A percentile compares a stretch with the other conserved stretches of the same genome.
These are phyloP conservation scores for rapeseed (Brassica napus) DNA, from an alignment of 345 rosid species.

Conservation along the genomic window Da-Ae NC_063442.1:18549501-18550000, in stretches of 20 bases:
- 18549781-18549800: neutral
- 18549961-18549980: neutral
- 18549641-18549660: neutral
- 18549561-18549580: neutral
- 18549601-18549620: neutral
- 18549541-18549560: neutral
- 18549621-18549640: neutral
- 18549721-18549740: neutral
- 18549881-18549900: neutral
- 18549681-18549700: neutral
- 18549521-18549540: neutral
- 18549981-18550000: neutral
- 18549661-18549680: neutral
- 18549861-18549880: neutral
- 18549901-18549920: neutral
- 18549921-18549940: neutral
- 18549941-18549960: neutral
- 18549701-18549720: neutral
- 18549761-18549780: neutral
- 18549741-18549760: neutral
- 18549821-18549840: neutral
- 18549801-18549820: neutral
- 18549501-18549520: conserved; percentile 2
- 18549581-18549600: neutral
- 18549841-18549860: neutral